Evolutionary conservation across 148 eudicot genomes (phyloP).

Genomic region (Pharnaceum exiguum): DNA sequence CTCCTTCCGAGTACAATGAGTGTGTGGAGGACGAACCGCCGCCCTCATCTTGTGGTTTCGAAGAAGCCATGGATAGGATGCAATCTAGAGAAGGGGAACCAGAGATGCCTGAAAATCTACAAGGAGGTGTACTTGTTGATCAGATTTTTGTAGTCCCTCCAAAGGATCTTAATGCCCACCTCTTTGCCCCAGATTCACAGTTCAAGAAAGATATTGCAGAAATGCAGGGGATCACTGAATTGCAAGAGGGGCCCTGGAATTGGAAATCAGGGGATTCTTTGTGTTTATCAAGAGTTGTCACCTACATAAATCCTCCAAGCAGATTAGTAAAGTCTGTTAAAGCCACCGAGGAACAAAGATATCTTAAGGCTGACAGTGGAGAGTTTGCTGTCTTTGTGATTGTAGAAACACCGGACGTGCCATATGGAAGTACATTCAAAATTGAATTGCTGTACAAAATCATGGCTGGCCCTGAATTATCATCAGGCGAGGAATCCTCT

Average conservation of each 20-base stretch:
- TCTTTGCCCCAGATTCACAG: conserved; percentile 66
- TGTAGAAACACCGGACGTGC: conserved; percentile 84
- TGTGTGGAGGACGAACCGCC: conserved; percentile 35
- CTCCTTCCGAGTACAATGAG: conserved; percentile 59
- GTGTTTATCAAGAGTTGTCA: conserved; percentile 50
- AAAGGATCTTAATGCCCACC: conserved; percentile 55
- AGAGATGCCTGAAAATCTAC: conserved; percentile 64
- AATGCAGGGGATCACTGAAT: conserved; percentile 57
- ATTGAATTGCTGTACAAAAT: conserved; percentile 64
- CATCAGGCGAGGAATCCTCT: conserved; percentile 68
- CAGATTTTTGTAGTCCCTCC: conserved; percentile 45
- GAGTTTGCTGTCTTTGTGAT: conserved; percentile 53
- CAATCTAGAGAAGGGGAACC: conserved; percentile 37
- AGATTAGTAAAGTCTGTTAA: conserved; percentile 70
- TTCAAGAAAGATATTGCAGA: conserved; percentile 52
- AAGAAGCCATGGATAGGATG: conserved; percentile 56
- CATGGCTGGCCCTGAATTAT: conserved; percentile 47
- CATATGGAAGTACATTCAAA: conserved; percentile 67
- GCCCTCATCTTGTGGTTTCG: conserved; percentile 37
- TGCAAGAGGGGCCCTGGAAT: conserved; percentile 69
- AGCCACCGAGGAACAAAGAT: conserved; percentile 79
- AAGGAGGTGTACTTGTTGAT: conserved; percentile 73
- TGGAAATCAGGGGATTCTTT: conserved; percentile 45
- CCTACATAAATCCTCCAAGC: conserved; percentile 62
- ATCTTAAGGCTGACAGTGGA: conserved; percentile 54